Evolutionary conservation across 345 rosid genomes (phyloP).

Genomic region (Draba incana): DNA sequence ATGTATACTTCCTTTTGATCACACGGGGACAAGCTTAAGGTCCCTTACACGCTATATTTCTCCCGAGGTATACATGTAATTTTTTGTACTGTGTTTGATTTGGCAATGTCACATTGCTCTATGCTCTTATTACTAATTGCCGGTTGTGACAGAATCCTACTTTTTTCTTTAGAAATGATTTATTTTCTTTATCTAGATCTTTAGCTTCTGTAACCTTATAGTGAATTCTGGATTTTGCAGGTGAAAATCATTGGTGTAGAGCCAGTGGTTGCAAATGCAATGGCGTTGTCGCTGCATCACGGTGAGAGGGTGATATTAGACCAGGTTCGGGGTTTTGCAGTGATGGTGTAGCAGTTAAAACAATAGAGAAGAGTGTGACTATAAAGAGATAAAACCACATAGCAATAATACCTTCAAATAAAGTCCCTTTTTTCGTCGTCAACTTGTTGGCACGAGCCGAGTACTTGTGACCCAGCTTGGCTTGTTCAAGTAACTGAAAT

Average conservation of each 20-base stretch:
- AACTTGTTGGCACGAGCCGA: too few relatives aligned
- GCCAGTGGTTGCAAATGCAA: conserved; percentile 92
- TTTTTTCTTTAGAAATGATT: too few relatives aligned
- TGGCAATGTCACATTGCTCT: background rate
- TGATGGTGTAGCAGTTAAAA: conserved; percentile 87
- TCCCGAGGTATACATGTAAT: conserved; percentile 59
- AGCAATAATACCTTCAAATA: too few relatives aligned
- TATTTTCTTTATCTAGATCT: too few relatives aligned
- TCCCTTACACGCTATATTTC: conserved; percentile 86
- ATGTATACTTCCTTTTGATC: conserved; percentile 96
- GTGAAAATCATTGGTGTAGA: conserved; percentile 97
- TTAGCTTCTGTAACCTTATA: too few relatives aligned
- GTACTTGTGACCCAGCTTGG: too few relatives aligned
- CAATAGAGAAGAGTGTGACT: too few relatives aligned
- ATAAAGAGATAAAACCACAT: too few relatives aligned
- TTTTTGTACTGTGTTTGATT: conserved; percentile 1
- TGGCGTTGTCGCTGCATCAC: conserved; percentile 94
- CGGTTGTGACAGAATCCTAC: too few relatives aligned
- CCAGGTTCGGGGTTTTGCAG: conserved; percentile 96
- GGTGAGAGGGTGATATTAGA: conserved; percentile 87
- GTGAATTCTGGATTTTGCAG: conserved; percentile 44
- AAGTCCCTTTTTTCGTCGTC: too few relatives aligned
- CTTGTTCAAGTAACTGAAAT: too few relatives aligned
- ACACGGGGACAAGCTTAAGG: conserved; percentile 81
- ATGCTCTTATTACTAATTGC: too few relatives aligned